These are phyloP conservation scores for Entrophospora sp. DNA, from an alignment of 192 early-diverging fungal species.

Conservation along the genomic window DNA sequence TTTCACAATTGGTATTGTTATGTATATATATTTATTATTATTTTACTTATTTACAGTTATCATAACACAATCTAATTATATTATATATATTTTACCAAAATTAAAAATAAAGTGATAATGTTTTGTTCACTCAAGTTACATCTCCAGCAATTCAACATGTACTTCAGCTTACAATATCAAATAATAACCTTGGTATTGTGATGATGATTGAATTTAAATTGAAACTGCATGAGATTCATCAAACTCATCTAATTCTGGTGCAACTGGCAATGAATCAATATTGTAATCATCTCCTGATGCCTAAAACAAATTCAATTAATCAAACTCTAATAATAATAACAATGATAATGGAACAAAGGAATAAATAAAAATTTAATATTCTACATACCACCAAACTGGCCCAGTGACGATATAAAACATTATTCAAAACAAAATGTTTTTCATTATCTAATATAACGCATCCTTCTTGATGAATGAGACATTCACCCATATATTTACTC, in stretches of 20 bases:
- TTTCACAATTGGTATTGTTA: no score
- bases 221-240: not conserved
- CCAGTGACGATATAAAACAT: slow-evolving; percentile 2
- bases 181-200: no score
- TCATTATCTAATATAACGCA: not conserved
- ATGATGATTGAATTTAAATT: no score
- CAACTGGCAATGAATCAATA: not conserved
- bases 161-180: no score
- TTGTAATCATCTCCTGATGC: slow-evolving; percentile 19
- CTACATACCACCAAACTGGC: slow-evolving; percentile 9
- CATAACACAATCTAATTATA: no score
- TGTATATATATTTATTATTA: no score
- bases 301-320: not conserved
- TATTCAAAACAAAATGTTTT: slow-evolving; percentile 4
- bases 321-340: not conserved
- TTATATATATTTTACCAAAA: no score
- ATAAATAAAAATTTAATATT: not conserved
- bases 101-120: no score
- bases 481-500: not conserved
- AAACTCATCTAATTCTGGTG: slow-evolving; percentile 3
- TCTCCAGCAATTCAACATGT: no score
- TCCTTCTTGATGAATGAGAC: not conserved
- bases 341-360: not conserved
- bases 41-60: no score
- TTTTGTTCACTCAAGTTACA: no score